These are phyloP conservation scores for Myxozyma neglecta DNA, from an alignment of 805 yeast genomes.

Conservation along the genomic window DNA sequence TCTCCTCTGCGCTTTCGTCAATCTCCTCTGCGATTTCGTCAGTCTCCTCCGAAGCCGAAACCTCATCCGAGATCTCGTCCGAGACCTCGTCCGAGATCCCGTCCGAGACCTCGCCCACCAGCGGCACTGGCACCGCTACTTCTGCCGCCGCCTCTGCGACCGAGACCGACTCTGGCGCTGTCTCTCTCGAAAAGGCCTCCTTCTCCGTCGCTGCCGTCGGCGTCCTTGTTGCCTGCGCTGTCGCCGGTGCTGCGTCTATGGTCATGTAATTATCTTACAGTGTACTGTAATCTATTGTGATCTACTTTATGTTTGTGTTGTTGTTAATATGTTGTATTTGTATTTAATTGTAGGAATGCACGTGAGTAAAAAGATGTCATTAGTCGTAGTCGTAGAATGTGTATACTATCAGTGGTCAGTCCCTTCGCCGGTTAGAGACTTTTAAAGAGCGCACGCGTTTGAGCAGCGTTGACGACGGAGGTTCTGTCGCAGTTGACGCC, in stretches of 20 bases:
- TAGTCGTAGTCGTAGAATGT: background rate
- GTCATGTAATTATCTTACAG: background rate
- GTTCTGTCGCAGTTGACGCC: background rate
- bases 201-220: slow-evolving; percentile 11
- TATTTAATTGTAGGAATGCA: background rate
- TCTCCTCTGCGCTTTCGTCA: no score
- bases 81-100: background rate
- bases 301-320: background rate
- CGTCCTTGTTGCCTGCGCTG: slow-evolving; percentile 15
- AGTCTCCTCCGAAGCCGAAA: no score
- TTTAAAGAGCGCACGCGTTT: slow-evolving; percentile 88
- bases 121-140: background rate
- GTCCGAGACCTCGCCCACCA: background rate
- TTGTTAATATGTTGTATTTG: background rate
- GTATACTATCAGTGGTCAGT: background rate
- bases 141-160: slow-evolving; percentile 1
- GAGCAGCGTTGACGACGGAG: slow-evolving; percentile 48
- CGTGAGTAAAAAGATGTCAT: background rate
- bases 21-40: no score
- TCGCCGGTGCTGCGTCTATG: slow-evolving; percentile 15
- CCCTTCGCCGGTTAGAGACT: slow-evolving; percentile 51
- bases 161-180: slow-evolving; percentile 8
- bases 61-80: no score
- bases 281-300: background rate
- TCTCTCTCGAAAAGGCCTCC: background rate